Evolutionary conservation across 1,139 yeast genomes (phyloP).

Genomic region (Blastobotrys apis): DNA sequence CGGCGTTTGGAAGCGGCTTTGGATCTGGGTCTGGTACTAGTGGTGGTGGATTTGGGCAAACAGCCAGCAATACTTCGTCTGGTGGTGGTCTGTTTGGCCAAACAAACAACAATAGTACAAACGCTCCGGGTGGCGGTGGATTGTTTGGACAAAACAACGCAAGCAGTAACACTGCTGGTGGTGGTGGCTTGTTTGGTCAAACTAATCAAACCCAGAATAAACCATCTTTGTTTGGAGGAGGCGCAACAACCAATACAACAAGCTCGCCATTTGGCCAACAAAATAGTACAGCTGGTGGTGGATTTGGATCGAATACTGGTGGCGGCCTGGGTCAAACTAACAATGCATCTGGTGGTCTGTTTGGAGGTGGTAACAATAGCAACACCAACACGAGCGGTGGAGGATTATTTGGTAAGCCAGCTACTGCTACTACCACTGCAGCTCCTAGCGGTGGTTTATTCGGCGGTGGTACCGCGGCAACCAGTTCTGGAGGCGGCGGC

Average conservation of each 20-base stretch:
- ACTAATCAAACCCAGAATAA: conserved; percentile 8
- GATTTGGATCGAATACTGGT: conserved; percentile 19
- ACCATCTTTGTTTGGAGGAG: conserved; percentile 16
- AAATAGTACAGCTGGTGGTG: conserved; percentile 14
- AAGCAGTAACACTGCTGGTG: conserved; percentile 25
- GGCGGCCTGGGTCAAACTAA: conserved; percentile 26
- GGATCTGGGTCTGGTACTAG: not conserved
- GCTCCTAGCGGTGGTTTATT: conserved; percentile 31
- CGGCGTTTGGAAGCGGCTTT: not conserved
- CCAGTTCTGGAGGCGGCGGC: conserved; percentile 5
- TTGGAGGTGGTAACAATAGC: conserved; percentile 18
- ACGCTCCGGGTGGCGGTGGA: conserved; percentile 4
- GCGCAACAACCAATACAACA: conserved; percentile 7
- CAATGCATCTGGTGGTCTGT: conserved; percentile 9
- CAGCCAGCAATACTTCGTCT: conserved; percentile 19
- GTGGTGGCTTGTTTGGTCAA: conserved; percentile 13
- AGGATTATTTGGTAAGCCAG: conserved; percentile 17
- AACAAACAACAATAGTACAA: conserved; percentile 21
- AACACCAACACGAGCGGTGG: conserved; percentile 3
- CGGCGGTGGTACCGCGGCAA: conserved; percentile 24
- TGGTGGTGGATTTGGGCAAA: conserved; percentile 7
- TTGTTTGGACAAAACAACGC: conserved; percentile 19
- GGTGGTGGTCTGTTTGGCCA: conserved; percentile 22
- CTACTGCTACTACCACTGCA: conserved; percentile 5
- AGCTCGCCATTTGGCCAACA: conserved; percentile 23